A percentile compares a stretch with the other conserved stretches of the same genome.
phyloP scores from a whole-genome alignment of 805 yeast genomes.

The Saccharomyces paradoxus region DNA sequence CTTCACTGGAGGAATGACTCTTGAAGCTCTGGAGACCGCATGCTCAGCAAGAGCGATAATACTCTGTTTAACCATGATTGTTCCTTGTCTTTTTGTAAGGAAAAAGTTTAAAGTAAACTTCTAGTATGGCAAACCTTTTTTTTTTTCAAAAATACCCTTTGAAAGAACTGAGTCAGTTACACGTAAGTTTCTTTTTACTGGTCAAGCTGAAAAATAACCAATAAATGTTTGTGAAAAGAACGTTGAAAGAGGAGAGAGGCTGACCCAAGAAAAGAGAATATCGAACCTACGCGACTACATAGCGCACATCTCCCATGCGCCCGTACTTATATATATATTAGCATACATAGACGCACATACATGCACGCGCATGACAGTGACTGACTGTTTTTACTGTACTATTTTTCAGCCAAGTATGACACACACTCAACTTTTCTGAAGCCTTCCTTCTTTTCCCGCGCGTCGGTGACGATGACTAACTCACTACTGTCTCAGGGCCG shows the following conservation, averaged over 20 bases:
- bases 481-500: not conserved
- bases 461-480: not conserved
- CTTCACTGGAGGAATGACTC: slow-evolving; percentile 21
- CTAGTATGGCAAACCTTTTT: not conserved
- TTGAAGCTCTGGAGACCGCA: slow-evolving; percentile 11
- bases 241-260: not conserved
- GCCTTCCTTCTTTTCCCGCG: not conserved
- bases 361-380: not conserved
- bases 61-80: slow-evolving; percentile 14
- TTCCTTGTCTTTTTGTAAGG: not conserved
- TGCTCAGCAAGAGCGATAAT: slow-evolving; percentile 14
- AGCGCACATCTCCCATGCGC: not conserved
- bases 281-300: not conserved
- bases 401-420: not conserved
- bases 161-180: not conserved
- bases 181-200: not conserved
- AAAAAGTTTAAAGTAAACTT: not conserved
- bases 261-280: not conserved
- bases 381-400: not conserved
- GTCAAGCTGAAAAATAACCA: not conserved
- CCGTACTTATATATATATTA: not conserved
- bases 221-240: not conserved
- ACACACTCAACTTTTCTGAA: not conserved
- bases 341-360: not conserved
- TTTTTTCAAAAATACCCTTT: not conserved